Evolutionary conservation across 1,284 basidiomycete species (phyloP), one percentile per base, ranked within the genome.

Genomic region (Sanghuangporus sanghuang): DNA sequence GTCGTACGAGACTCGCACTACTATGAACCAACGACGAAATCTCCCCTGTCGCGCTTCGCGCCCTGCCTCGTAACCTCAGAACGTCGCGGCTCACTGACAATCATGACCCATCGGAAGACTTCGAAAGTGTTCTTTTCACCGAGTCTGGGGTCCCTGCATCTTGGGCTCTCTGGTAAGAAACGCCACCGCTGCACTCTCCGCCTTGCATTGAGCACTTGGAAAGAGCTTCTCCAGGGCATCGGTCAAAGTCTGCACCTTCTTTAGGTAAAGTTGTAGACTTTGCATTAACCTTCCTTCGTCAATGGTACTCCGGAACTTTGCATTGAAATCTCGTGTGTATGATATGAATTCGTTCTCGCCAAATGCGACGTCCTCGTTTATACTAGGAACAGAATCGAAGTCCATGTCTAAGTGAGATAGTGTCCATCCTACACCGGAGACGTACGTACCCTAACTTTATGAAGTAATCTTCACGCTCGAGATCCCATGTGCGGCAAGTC

Each of bases 341-440:
- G 63, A 64, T 7, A 64, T 32, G 23, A 38, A 55, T 23, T 64
- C 63, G 23, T 23, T 55, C 40, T 64, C 63, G 11, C 59, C 63
- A 35, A 60, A 60, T 38, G 59, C 35, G n/a, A 23, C 38, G 4
- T 64, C 63, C 21, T 55, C 57, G 12, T 38, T 36, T 8, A 59
- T 9, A 6, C 63, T 62, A 23, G 23, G 38, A 18, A 11, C 1
- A 35, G 27, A 46, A 21, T 14, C 40, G 27, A 39, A 50, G 49
- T 8, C 5, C 21, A 12, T n/a, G n/a, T 7, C 21, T 16, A 1
- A 18, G 11, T 38, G 8, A 8, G 32, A 14, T 3, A 21, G 40
- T 32, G 9, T 32, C 27, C 27, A 11, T 21, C 12, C 27, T 18
- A 11, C 3, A 49, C 9, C 1, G 32, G 23, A 35, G 18, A 35